Conservation (phyloP, 148 eudicot genomes). For the Vaccinium darrowii region DNA sequence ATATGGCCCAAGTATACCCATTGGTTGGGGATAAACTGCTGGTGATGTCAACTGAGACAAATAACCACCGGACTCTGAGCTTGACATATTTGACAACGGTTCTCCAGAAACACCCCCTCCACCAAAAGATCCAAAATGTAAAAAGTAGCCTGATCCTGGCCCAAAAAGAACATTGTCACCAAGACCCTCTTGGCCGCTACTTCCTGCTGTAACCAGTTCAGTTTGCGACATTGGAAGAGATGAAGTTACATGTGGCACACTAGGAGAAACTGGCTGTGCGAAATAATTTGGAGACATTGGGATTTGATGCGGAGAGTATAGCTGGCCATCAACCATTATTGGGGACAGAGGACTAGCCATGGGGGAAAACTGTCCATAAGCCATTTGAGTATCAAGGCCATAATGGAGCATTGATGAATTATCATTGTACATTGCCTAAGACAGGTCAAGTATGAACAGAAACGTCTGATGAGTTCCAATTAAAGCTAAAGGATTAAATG, state of each 20-base stretch:
- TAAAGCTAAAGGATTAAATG: not conserved
- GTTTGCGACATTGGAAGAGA: slow-evolving; percentile 62
- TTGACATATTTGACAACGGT: slow-evolving; percentile 51
- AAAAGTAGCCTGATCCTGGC: slow-evolving; percentile 38
- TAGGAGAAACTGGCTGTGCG: slow-evolving; percentile 68
- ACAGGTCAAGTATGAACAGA: slow-evolving; percentile 16
- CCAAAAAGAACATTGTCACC: slow-evolving; percentile 36
- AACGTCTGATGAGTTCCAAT: not conserved
- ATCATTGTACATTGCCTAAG: slow-evolving; percentile 71
- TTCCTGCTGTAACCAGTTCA: slow-evolving; percentile 63
- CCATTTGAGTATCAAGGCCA: slow-evolving; percentile 78
- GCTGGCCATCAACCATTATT: slow-evolving; percentile 79
- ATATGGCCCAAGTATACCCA: slow-evolving; percentile 76
- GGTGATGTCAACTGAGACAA: slow-evolving; percentile 55
- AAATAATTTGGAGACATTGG: slow-evolving; percentile 73
- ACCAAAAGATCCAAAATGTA: slow-evolving; percentile 44
- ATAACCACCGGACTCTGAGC: slow-evolving; percentile 53
- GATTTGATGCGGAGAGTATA: slow-evolving; percentile 79
- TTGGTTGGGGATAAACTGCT: slow-evolving; percentile 61
- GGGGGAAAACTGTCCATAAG: slow-evolving; percentile 91
- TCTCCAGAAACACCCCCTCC: slow-evolving; percentile 70
- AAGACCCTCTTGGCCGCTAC: slow-evolving; percentile 37
- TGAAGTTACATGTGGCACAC: slow-evolving; percentile 68
- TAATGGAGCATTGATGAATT: slow-evolving; percentile 70
- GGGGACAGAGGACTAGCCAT: slow-evolving; percentile 81